Evolutionary conservation across 495 filamentous ascomycete genomes (phyloP).

Genomic region (Darksidea phi): DNA sequence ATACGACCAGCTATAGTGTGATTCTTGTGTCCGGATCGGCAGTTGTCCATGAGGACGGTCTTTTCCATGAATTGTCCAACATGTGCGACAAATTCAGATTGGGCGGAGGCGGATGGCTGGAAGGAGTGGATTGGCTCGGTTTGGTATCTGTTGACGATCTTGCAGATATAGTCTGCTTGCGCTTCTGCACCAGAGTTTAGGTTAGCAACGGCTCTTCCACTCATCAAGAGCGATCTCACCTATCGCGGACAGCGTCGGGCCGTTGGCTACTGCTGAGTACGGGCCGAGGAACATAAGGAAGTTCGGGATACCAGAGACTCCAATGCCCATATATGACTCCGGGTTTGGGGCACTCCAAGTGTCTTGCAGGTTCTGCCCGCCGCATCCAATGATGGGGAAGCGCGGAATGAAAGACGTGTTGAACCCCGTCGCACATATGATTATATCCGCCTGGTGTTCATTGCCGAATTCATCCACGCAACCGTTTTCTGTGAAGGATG

Average conservation of each 20-base stretch:
- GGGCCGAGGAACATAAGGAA: slow-evolving; percentile 18
- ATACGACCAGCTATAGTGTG: no score
- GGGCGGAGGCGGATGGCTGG: no score
- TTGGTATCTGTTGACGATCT: no score
- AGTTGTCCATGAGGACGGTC: no score
- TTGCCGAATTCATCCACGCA: slow-evolving; percentile 19
- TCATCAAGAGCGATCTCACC: no score
- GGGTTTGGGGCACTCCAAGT: slow-evolving; percentile 5
- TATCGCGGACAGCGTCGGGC: background rate
- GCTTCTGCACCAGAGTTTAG: no score
- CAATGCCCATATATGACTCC: slow-evolving; percentile 12
- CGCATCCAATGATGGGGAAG: slow-evolving; percentile 18
- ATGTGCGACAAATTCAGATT: no score
- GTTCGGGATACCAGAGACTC: slow-evolving; percentile 19
- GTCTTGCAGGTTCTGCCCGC: slow-evolving; percentile 11
- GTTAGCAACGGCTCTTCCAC: no score
- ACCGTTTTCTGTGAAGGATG: slow-evolving; percentile 6
- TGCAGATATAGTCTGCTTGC: no score
- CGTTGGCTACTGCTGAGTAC: slow-evolving; percentile 9
- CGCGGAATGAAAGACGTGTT: slow-evolving; percentile 7
- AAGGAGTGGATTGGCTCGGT: no score
- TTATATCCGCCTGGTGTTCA: slow-evolving; percentile 12
- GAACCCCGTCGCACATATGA: slow-evolving; percentile 34
- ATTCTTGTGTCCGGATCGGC: no score
- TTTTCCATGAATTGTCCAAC: no score